Conservation (phyloP, 2,329 filamentous ascomycete genomes). For the Didymella pomorum region DNA sequence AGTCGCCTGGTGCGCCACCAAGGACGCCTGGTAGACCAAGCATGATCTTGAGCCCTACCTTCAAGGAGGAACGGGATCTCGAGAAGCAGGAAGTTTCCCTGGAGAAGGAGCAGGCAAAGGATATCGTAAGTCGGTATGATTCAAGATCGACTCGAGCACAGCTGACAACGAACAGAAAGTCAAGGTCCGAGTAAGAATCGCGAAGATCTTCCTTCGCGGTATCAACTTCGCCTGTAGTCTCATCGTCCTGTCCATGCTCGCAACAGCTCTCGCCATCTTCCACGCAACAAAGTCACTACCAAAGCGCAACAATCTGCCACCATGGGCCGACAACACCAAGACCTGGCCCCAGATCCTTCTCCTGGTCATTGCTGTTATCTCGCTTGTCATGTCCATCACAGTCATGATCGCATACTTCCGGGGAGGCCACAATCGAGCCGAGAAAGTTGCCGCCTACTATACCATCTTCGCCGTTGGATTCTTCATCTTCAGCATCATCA, state of each 20-base stretch:
- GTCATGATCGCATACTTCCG: constrained; percentile 88
- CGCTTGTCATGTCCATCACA: constrained; percentile 77
- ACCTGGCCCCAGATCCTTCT: constrained; percentile 91
- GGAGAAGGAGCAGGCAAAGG: constrained; percentile 85
- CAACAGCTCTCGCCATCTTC: constrained; percentile 90
- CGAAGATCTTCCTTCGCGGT: constrained; percentile 92
- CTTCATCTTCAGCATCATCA: constrained; percentile 90
- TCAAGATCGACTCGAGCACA: not conserved
- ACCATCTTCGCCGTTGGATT: constrained; percentile 91
- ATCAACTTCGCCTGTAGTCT: constrained; percentile 97
- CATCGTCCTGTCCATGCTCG: constrained; percentile 90
- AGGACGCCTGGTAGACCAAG: constrained; percentile 62
- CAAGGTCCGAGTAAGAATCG: constrained; percentile 88
- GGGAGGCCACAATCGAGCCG: constrained; percentile 85
- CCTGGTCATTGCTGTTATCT: constrained; percentile 79
- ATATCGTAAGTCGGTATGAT: constrained; percentile 73
- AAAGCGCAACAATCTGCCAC: constrained; percentile 77
- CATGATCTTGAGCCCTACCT: constrained; percentile 89
- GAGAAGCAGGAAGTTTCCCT: constrained; percentile 84
- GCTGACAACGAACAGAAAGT: constrained; percentile 73
- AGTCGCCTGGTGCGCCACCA: constrained; percentile 81
- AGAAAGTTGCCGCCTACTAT: constrained; percentile 95
- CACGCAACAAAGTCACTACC: constrained; percentile 81
- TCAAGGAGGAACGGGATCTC: constrained; percentile 83
- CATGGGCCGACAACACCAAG: constrained; percentile 83